These are phyloP conservation scores for Tagetes erecta DNA, from an alignment of 129 eudicot species.

Conservation along the genomic window DNA sequence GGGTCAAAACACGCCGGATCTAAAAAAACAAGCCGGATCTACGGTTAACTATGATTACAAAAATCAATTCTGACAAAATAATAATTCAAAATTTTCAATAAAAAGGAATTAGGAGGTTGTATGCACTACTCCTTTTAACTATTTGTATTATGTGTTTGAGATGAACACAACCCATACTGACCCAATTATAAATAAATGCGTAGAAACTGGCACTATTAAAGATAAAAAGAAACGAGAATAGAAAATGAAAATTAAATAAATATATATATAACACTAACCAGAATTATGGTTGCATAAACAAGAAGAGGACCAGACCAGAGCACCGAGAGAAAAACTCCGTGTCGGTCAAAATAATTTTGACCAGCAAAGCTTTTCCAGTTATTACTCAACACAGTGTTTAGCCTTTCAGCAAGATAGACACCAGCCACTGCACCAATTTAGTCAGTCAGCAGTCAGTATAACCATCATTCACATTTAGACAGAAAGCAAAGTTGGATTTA, in stretches of 20 bases:
- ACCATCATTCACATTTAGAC: conserved; percentile 2
- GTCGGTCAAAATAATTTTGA: conserved; percentile 84
- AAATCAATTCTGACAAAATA: neutral
- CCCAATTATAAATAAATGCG: neutral
- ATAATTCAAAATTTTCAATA: neutral
- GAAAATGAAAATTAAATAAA: neutral
- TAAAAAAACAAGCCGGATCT: no score
- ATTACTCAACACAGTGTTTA: conserved; percentile 54
- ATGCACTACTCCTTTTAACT: neutral
- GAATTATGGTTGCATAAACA: conserved; percentile 64
- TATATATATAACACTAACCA: conserved; percentile 49
- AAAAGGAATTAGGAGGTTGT: neutral
- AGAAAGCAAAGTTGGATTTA: neutral
- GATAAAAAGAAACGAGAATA: neutral
- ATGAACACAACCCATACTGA: neutral
- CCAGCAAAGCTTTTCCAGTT: conserved; percentile 94
- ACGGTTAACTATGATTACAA: neutral
- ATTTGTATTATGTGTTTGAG: neutral
- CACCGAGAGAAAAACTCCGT: conserved; percentile 80
- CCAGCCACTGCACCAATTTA: conserved; percentile 70
- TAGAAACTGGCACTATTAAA: conserved; percentile 5
- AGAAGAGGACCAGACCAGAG: conserved; percentile 98
- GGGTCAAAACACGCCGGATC: neutral
- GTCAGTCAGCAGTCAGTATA: neutral
- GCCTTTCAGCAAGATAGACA: conserved; percentile 88